Percentiles rank a stretch among this genome's conserved stretches.
Evolutionary conservation across 257 asterid genomes (phyloP).

Genomic region (Marsdenia floribunda): DNA sequence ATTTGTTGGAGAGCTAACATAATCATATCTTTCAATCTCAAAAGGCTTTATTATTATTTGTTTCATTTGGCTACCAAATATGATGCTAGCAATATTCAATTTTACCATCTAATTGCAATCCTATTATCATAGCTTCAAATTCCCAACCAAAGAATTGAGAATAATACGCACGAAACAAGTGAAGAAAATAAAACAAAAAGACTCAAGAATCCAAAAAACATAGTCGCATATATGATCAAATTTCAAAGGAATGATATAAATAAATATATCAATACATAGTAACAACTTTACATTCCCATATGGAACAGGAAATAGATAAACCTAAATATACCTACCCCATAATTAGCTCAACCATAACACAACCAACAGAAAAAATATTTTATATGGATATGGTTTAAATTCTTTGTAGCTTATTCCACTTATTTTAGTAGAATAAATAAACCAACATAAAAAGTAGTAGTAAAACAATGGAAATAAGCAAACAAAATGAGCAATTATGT

Average conservation of each 20-base stretch:
- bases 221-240: neutral
- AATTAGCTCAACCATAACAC: conserved; percentile 93
- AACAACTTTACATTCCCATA: neutral
- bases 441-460: too few species aligned
- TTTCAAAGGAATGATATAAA: too few species aligned
- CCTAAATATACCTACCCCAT: conserved; percentile 56
- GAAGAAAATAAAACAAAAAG: neutral
- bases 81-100: neutral
- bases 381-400: too few species aligned
- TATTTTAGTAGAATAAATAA: too few species aligned
- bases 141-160: neutral
- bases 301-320: neutral
- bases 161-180: neutral
- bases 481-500: too few species aligned
- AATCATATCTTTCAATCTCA: conserved; percentile 3
- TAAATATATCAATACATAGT: neutral
- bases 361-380: conserved; percentile 93
- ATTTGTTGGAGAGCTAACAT: neutral
- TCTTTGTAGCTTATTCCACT: too few species aligned
- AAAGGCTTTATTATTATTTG: neutral
- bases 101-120: neutral
- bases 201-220: neutral
- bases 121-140: neutral
- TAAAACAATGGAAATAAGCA: too few species aligned
- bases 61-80: neutral